Conservation (phyloP, 768 basidiomycete species). For the Tricholoma terreum region DNA sequence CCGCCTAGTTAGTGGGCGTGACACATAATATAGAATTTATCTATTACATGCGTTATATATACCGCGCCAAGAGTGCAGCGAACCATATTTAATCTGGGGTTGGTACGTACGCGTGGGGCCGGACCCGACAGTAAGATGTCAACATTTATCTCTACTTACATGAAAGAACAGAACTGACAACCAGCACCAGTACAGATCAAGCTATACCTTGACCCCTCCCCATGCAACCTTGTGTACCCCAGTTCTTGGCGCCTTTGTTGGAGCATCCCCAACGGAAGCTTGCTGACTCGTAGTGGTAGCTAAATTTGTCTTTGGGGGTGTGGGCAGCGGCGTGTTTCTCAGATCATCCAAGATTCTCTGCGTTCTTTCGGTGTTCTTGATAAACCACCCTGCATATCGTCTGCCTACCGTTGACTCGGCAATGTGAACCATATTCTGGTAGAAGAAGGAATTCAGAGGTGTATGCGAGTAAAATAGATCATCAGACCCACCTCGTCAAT, state of each 20-base stretch:
- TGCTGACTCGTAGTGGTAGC: slow-evolving; percentile 21
- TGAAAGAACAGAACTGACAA: too few species aligned
- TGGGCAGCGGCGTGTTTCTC: slow-evolving; percentile 48
- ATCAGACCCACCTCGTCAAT: slow-evolving; percentile 76
- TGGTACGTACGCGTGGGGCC: too few species aligned
- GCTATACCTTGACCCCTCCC: slow-evolving; percentile 46
- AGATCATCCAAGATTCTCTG: slow-evolving; percentile 84
- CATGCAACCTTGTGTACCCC: slow-evolving; percentile 61
- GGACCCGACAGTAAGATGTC: too few species aligned
- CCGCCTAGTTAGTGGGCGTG: too few species aligned
- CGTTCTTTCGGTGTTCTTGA: slow-evolving; percentile 91
- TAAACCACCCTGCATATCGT: slow-evolving; percentile 96
- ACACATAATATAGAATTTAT: too few species aligned
- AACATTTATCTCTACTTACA: too few species aligned
- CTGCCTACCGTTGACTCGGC: slow-evolving; percentile 92
- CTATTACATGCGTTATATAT: too few species aligned
- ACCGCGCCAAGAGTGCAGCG: too few species aligned
- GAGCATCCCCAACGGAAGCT: slow-evolving; percentile 18
- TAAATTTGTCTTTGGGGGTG: slow-evolving; percentile 25
- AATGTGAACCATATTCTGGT: slow-evolving; percentile 93
- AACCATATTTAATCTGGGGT: too few species aligned
- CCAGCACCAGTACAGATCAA: slow-evolving; percentile 7
- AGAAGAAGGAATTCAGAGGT: neutral
- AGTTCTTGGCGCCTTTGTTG: slow-evolving; percentile 30
- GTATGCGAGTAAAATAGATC: neutral